Evolutionary conservation across 1,284 basidiomycete species (phyloP).

Genomic region (Apiotrichum montevideense): DNA sequence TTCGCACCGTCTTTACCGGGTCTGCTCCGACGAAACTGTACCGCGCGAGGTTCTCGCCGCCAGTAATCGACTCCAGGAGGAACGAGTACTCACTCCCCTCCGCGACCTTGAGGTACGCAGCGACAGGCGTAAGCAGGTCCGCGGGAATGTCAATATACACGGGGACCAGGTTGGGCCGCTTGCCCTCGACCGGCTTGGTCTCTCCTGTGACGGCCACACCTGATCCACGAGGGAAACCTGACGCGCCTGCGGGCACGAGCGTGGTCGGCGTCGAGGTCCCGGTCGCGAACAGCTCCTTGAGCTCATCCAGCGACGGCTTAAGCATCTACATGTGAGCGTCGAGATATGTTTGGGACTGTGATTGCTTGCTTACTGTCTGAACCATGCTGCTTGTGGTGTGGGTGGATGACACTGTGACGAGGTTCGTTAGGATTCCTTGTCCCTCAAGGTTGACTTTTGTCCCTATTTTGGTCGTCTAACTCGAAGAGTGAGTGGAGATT

Average conservation of each 20-base stretch:
- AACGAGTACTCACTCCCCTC: conserved; percentile 90
- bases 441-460: too few species aligned
- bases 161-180: conserved; percentile 54
- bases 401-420: too few species aligned
- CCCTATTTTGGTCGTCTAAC: too few species aligned
- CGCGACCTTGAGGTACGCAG: conserved; percentile 89
- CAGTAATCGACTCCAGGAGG: conserved; percentile 83
- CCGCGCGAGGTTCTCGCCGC: conserved; percentile 82
- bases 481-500: too few species aligned
- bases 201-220: conserved; percentile 7
- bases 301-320: conserved; percentile 31
- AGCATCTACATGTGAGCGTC: conserved; percentile 5
- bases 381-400: conserved; percentile 11
- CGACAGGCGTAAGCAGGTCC: conserved; percentile 93
- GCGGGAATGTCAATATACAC: conserved; percentile 89
- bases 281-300: conserved; percentile 28
- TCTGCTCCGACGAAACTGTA: conserved; percentile 98
- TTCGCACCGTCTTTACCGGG: conserved; percentile 84
- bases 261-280: conserved; percentile 33
- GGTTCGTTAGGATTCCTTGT: too few species aligned
- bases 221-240: conserved; percentile 28
- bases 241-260: conserved; percentile 22
- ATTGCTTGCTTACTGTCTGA: conserved; percentile 10
- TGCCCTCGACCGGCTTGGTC: conserved; percentile 5
- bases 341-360: not conserved